Conservation (phyloP, 176 grass and related monocot genomes). For the Carex parvula region DNA sequence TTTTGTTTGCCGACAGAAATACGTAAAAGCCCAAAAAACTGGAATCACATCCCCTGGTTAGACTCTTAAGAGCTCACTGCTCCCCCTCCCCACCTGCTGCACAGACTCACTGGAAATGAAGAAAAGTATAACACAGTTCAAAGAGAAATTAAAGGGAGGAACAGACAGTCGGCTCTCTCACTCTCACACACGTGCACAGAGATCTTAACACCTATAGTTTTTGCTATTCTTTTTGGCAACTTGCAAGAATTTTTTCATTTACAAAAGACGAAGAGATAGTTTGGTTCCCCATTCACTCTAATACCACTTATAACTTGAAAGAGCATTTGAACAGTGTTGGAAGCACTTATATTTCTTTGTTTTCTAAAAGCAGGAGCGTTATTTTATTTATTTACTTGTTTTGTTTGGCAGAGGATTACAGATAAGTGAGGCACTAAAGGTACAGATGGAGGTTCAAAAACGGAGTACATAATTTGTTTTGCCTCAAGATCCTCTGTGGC, state of each 20-base stretch:
- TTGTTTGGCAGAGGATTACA: constrained; percentile 52
- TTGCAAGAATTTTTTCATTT: neutral
- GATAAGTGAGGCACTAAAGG: constrained; percentile 85
- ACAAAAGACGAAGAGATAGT: neutral
- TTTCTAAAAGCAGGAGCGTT: neutral
- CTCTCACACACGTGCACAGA: no score
- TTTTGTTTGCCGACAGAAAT: no score
- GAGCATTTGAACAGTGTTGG: neutral
- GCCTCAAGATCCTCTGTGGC: no score
- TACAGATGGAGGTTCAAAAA: constrained; percentile 98
- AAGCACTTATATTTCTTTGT: constrained; percentile 3
- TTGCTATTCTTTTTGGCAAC: neutral
- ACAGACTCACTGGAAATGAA: no score
- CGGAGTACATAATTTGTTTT: neutral
- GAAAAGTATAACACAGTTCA: no score
- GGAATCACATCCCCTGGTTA: no score
- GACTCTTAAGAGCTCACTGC: no score
- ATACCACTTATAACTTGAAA: neutral
- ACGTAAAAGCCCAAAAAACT: no score
- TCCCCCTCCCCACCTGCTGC: no score
- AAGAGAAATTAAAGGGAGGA: no score
- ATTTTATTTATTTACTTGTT: constrained; percentile 30
- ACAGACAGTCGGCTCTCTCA: no score
- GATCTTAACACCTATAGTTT: no score
- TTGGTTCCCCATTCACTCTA: neutral